These are phyloP conservation scores for Podospora anserina DNA, from an alignment of 495 filamentous ascomycete genomes.

Conservation along the genomic window DNA sequence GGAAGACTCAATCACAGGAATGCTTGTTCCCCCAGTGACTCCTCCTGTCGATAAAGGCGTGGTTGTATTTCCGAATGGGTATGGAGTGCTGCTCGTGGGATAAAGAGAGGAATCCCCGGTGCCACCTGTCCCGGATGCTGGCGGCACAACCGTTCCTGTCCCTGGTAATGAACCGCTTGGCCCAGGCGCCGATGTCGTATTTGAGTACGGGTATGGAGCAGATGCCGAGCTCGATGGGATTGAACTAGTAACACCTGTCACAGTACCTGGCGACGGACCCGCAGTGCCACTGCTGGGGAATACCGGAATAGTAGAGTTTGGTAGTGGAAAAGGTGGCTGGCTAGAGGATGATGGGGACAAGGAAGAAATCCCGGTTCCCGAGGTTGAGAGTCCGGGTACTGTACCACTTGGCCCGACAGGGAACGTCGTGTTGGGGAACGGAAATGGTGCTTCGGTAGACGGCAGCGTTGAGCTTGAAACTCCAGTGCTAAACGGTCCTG, in stretches of 20 bases:
- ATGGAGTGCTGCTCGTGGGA: background rate
- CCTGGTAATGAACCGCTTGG: background rate
- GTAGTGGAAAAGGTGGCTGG: background rate
- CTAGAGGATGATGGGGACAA: background rate
- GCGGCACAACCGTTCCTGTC: background rate
- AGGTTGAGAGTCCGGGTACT: background rate
- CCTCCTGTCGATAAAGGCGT: background rate
- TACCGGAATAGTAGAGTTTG: background rate
- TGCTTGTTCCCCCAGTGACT: background rate
- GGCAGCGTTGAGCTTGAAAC: background rate
- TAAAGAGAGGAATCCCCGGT: background rate
- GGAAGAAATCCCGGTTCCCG: background rate
- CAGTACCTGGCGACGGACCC: conserved; percentile 8
- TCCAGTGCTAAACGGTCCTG: background rate
- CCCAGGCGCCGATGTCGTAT: background rate
- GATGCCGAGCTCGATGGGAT: background rate
- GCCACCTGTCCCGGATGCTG: background rate
- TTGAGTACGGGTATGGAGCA: conserved; percentile 25
- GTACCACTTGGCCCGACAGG: conserved; percentile 2
- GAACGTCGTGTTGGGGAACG: conserved; percentile 15
- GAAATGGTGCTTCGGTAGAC: conserved; percentile 10
- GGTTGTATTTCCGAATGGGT: background rate
- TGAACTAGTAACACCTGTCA: background rate
- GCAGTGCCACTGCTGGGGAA: background rate
- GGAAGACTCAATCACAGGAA: background rate